Evolutionary conservation across 176 grass and related monocot genomes (phyloP).

Genomic region (Bolboschoenus planiculmis): DNA sequence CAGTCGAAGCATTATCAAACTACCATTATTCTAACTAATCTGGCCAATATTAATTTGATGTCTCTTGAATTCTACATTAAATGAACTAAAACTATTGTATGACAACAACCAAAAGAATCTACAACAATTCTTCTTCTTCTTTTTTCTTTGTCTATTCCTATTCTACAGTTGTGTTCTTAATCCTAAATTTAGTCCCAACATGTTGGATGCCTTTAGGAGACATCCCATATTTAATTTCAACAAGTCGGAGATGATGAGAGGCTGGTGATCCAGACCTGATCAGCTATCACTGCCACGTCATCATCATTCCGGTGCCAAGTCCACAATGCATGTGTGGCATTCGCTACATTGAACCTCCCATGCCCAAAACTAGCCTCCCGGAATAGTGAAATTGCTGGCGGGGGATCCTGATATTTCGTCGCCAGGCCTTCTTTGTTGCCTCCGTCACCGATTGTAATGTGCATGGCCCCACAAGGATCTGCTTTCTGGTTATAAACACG

Average conservation of each 20-base stretch:
- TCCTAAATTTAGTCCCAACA: background rate
- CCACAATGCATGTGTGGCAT: conserved; percentile 53
- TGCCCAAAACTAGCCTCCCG: conserved; percentile 82
- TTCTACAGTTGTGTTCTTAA: background rate
- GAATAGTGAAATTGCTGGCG: conserved; percentile 41
- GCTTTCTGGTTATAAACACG: conserved; percentile 15
- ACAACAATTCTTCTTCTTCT: background rate
- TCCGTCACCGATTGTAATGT: conserved; percentile 66
- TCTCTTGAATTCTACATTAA: background rate
- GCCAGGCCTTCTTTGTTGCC: conserved; percentile 70
- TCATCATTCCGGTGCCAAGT: conserved; percentile 60
- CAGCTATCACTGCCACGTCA: conserved; percentile 29
- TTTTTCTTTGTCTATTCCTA: background rate
- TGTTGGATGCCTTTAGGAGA: background rate
- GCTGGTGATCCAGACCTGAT: conserved; percentile 58
- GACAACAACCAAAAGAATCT: background rate
- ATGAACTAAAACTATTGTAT: background rate
- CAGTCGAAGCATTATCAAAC: background rate
- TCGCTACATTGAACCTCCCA: conserved; percentile 44
- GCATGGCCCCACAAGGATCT: conserved; percentile 41
- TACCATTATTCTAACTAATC: background rate
- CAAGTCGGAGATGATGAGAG: conserved; percentile 34
- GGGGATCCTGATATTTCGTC: conserved; percentile 20
- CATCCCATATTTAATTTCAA: background rate
- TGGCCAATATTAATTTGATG: background rate